phyloP scores from a whole-genome alignment of 2,329 filamentous ascomycete genomes.

The Alternaria rosae region DNA sequence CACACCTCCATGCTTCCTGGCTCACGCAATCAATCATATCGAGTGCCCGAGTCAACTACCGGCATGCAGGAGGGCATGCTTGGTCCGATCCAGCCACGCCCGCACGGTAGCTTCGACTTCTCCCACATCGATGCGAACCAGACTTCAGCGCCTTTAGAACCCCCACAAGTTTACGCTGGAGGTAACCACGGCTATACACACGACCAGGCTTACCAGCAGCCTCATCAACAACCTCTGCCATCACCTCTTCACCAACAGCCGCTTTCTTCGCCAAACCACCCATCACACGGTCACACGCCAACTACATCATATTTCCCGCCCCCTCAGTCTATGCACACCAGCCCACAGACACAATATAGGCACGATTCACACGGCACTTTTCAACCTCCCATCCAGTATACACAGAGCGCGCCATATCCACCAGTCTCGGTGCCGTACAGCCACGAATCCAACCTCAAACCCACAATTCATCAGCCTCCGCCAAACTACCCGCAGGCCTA shows the following conservation, averaged over 20 bases:
- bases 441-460: slow-evolving; percentile 26
- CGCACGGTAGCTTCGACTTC: slow-evolving; percentile 38
- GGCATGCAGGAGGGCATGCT: slow-evolving; percentile 31
- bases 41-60: slow-evolving; percentile 16
- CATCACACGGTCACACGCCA: slow-evolving; percentile 36
- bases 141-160: slow-evolving; percentile 13
- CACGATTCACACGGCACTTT: slow-evolving; percentile 28
- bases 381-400: slow-evolving; percentile 31
- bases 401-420: slow-evolving; percentile 32
- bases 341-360: slow-evolving; percentile 31
- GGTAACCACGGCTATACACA: slow-evolving; percentile 29
- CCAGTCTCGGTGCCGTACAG: slow-evolving; percentile 37
- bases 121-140: slow-evolving; percentile 25
- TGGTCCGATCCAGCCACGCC: slow-evolving; percentile 40
- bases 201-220: slow-evolving; percentile 39
- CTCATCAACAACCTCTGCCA: slow-evolving; percentile 40
- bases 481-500: slow-evolving; percentile 36
- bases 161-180: slow-evolving; percentile 25
- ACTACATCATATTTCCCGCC: slow-evolving; percentile 45
- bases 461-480: slow-evolving; percentile 28
- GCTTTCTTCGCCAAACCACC: slow-evolving; percentile 36
- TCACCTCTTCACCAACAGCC: slow-evolving; percentile 45
- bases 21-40: slow-evolving; percentile 32
- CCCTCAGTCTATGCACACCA: slow-evolving; percentile 36
- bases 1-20: slow-evolving; percentile 51